Conservation (phyloP, 2,329 filamentous ascomycete genomes). For the Sporothrix inflata region DNA sequence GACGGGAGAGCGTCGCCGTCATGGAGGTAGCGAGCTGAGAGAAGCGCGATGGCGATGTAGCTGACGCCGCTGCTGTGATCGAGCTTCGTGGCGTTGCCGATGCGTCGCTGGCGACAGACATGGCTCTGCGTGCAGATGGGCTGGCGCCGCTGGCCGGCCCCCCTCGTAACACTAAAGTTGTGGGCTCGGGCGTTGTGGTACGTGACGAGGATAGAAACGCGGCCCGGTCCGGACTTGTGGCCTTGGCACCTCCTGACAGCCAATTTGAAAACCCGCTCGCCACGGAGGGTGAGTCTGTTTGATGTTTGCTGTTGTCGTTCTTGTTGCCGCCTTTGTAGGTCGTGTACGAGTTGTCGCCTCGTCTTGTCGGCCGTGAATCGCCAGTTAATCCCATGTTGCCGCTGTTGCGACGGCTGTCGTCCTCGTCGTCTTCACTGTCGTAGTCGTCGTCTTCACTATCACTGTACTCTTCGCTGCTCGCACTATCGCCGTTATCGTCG, state of each 20-base stretch:
- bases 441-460: conserved; percentile 21
- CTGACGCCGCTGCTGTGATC: background rate
- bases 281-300: background rate
- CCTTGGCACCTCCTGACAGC: conserved; percentile 27
- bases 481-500: conserved; percentile 40
- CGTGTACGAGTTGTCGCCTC: conserved; percentile 21
- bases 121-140: conserved; percentile 33
- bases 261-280: conserved; percentile 28
- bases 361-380: conserved; percentile 15
- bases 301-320: background rate
- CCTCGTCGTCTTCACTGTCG: conserved; percentile 15
- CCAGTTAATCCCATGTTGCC: conserved; percentile 21
- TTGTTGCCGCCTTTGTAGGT: conserved; percentile 19
- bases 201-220: conserved; percentile 7
- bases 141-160: background rate
- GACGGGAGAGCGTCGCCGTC: conserved; percentile 49
- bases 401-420: background rate
- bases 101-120: conserved; percentile 35
- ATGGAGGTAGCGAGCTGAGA: conserved; percentile 53
- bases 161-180: background rate
- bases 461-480: conserved; percentile 37
- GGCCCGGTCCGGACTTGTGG: conserved; percentile 24
- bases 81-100: conserved; percentile 27
- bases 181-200: conserved; percentile 28
- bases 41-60: conserved; percentile 46